Conservation (phyloP, 257 asterid genomes). For the Ophiorrhiza pumila region DNA sequence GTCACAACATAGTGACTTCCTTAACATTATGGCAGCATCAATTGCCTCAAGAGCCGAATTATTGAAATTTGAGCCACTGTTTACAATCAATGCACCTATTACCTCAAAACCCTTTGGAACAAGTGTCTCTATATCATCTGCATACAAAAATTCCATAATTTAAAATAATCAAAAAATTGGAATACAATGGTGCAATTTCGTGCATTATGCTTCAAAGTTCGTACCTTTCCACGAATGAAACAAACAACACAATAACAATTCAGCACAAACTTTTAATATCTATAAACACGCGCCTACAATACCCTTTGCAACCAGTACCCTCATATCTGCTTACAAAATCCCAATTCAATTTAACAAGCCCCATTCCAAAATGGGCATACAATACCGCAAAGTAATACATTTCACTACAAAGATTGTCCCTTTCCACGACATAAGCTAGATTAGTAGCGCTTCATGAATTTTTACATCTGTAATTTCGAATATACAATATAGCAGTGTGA, state of each 20-base stretch:
- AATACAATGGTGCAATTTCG: background rate
- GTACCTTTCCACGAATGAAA: too few species aligned
- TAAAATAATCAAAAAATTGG: background rate
- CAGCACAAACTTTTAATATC: too few species aligned
- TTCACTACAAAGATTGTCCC: background rate
- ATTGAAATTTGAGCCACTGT: constrained; percentile 29
- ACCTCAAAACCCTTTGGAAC: constrained; percentile 80
- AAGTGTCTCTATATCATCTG: constrained; percentile 74
- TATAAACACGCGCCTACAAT: constrained; percentile 51
- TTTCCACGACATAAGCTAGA: background rate
- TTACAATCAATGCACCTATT: constrained; percentile 65
- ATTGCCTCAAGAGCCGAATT: constrained; percentile 51
- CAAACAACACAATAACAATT: too few species aligned
- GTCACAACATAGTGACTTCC: constrained; percentile 40
- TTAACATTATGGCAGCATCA: constrained; percentile 44
- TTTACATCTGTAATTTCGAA: background rate
- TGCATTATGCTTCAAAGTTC: background rate
- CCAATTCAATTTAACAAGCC: background rate
- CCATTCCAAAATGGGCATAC: background rate
- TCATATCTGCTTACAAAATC: constrained; percentile 48
- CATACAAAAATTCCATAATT: constrained; percentile 6
- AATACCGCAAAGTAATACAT: background rate
- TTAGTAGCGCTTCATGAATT: background rate
- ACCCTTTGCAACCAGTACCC: constrained; percentile 66
- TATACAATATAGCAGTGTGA: background rate